Base-by-base conservation (phyloP, 768 basidiomycete genomes). In the Lactifluus rugatus region DNA sequence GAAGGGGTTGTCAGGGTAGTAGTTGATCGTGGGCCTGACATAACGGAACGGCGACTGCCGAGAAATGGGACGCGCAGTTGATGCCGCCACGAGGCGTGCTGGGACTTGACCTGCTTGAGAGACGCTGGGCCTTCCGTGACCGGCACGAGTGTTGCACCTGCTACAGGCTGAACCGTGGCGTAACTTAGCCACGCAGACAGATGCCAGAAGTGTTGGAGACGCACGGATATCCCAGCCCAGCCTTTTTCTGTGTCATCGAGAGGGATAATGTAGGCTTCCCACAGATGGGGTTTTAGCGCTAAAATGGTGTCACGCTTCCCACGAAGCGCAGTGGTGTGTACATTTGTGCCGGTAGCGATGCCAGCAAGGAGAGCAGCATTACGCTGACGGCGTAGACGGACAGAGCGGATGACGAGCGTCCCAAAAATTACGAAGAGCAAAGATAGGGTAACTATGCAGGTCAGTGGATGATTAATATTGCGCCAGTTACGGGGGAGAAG, bases 371-470 rank as follows among this genome's bases (percentile, higher is more conserved):
- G 19, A 3, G 48, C 37, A 2, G 42, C 51, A 42, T 44, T 52
- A 5, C 52, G 57, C 10, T 21, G 57, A 19, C 61, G 57, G 25
- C 61, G 61, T 5, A 44, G 42, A 26, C 28, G 57, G 23, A 62
- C 23, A 8, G 61, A 37, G 42, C 57, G 61, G 8, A 23, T n/a
- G 36, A 62, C 36, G 34, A 62, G 34, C 1, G 21, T 23, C 17
- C 41, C 41, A 16, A 57, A 9, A 8, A 57, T 45, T 21, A 44
- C 13, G 8, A 57, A 34, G 41, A 57, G 34, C 5, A 57, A 26
- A 1, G 25, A 21, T 16, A 57, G 48, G 21, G 26, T 45, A 19
- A 45, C 56, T 57, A 28, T 23, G 9, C n/a, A n/a, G n/a, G n/a
- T n/a, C n/a, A n/a, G n/a, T n/a, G n/a, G n/a, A n/a, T n/a, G n/a